A percentile compares a stretch with the other conserved stretches of the same genome.
Conservation (phyloP, 768 basidiomycete genomes). For the Hortiboletus campestris region DNA sequence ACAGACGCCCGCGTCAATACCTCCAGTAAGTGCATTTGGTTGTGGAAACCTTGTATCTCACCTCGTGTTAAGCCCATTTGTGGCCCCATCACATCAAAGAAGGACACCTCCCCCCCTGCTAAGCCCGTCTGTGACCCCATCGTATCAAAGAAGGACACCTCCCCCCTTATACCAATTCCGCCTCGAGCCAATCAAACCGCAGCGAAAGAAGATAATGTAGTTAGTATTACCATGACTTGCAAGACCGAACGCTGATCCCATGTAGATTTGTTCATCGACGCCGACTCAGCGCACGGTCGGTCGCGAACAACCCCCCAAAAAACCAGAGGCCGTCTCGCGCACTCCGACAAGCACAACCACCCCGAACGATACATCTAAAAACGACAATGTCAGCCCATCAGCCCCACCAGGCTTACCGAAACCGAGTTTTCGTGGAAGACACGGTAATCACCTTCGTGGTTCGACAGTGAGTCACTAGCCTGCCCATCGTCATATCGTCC, state of each 20-base stretch:
- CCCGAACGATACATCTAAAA: not conserved
- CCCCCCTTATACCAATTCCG: not conserved
- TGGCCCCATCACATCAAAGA: not conserved
- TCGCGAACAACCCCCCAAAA: not conserved
- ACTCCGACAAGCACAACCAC: not conserved
- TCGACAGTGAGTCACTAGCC: constrained; percentile 1
- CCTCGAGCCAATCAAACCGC: not conserved
- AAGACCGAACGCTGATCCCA: not conserved
- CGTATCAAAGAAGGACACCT: not conserved
- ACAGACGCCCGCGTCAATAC: not conserved
- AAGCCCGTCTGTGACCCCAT: too few relatives aligned
- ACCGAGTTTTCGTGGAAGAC: not conserved
- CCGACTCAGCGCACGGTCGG: not conserved
- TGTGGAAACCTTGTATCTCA: not conserved
- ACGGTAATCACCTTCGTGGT: not conserved
- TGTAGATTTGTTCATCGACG: constrained; percentile 4
- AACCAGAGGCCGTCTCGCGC: not conserved
- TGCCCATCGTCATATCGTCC: not conserved
- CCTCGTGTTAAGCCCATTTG: not conserved
- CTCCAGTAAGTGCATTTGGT: constrained; percentile 1
- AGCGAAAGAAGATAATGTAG: constrained; percentile 1
- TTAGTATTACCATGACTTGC: not conserved
- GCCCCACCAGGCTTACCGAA: constrained; percentile 10
- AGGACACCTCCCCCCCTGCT: not conserved
- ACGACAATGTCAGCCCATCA: constrained; percentile 1